phyloP scores from a whole-genome alignment of 2,329 filamentous ascomycete genomes.

The Bertia moriformis region DNA sequence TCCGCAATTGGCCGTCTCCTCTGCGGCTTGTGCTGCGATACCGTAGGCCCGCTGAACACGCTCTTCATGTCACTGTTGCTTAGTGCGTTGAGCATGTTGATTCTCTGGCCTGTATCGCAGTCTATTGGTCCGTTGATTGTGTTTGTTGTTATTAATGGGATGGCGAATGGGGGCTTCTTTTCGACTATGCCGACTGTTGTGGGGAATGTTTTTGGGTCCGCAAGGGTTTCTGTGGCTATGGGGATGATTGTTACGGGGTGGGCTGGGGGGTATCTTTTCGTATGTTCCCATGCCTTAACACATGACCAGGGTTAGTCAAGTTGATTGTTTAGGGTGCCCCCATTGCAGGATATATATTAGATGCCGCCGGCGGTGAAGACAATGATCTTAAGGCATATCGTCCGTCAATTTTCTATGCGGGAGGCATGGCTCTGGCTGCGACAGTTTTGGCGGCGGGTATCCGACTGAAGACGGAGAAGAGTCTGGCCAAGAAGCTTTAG shows the following conservation, averaged over 20 bases:
- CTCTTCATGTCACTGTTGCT: conserved; percentile 33
- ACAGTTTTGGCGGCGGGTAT: conserved; percentile 24
- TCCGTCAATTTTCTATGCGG: conserved; percentile 48
- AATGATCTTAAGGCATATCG: conserved; percentile 35
- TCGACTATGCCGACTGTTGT: conserved; percentile 49
- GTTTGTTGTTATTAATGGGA: conserved; percentile 45
- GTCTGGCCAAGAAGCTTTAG: conserved; percentile 18
- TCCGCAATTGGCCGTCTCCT: conserved; percentile 41
- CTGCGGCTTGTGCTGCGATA: conserved; percentile 37
- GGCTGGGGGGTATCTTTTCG: conserved; percentile 45
- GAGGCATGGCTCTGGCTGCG: conserved; percentile 30
- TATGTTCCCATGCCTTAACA: conserved; percentile 12
- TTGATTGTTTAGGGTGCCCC: conserved; percentile 27
- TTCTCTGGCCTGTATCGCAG: conserved; percentile 43
- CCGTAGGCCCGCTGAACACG: conserved; percentile 37
- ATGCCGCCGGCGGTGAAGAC: conserved; percentile 25
- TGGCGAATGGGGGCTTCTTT: conserved; percentile 49
- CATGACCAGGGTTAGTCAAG: neutral
- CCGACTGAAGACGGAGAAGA: conserved; percentile 24
- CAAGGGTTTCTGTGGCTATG: conserved; percentile 38
- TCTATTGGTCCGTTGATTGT: conserved; percentile 34
- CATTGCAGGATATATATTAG: conserved; percentile 43
- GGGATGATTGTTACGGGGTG: conserved; percentile 47
- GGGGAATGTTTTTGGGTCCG: conserved; percentile 40
- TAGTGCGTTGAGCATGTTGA: conserved; percentile 40